A percentile compares a stretch with the other conserved stretches of the same genome.
Evolutionary conservation across 192 early-diverging fungal genomes (phyloP).

Genomic region (Linnemannia elongata): DNA sequence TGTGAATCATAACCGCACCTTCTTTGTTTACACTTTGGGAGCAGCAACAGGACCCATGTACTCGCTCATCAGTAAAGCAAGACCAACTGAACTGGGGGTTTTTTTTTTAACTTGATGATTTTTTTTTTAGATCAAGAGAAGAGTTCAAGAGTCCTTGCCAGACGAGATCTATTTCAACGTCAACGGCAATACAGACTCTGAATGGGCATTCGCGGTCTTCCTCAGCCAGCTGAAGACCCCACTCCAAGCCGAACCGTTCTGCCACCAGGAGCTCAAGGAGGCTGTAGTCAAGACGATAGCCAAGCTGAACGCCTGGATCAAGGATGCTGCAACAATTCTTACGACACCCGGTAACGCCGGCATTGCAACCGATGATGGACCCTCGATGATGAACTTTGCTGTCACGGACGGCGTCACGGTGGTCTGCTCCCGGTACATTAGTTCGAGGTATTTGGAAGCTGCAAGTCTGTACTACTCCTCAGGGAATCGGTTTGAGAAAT

Average conservation of each 20-base stretch:
- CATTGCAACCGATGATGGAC: conserved; percentile 44
- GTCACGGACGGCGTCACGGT: conserved; percentile 81
- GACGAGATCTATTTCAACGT: conserved; percentile 79
- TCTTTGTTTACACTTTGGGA: not conserved
- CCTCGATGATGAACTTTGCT: conserved; percentile 82
- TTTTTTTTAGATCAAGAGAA: conserved; percentile 72
- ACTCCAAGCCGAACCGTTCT: conserved; percentile 61
- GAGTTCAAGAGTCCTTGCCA: conserved; percentile 69
- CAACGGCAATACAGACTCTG: conserved; percentile 85
- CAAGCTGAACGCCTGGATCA: conserved; percentile 77
- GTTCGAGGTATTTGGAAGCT: conserved; percentile 70
- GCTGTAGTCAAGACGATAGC: conserved; percentile 80
- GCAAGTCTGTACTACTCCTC: conserved; percentile 84
- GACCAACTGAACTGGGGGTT: not conserved
- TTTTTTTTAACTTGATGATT: not conserved
- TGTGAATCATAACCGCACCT: not conserved
- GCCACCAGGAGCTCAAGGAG: conserved; percentile 67
- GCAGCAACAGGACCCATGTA: not conserved
- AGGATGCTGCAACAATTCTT: conserved; percentile 57
- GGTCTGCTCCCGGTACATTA: conserved; percentile 84
- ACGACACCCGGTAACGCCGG: conserved; percentile 32
- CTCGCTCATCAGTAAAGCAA: not conserved
- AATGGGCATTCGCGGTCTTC: conserved; percentile 86
- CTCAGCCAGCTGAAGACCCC: conserved; percentile 71
- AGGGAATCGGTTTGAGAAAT: conserved; percentile 72